Conservation (phyloP, 768 basidiomycete genomes). For the Phaffia tasmanica region DNA sequence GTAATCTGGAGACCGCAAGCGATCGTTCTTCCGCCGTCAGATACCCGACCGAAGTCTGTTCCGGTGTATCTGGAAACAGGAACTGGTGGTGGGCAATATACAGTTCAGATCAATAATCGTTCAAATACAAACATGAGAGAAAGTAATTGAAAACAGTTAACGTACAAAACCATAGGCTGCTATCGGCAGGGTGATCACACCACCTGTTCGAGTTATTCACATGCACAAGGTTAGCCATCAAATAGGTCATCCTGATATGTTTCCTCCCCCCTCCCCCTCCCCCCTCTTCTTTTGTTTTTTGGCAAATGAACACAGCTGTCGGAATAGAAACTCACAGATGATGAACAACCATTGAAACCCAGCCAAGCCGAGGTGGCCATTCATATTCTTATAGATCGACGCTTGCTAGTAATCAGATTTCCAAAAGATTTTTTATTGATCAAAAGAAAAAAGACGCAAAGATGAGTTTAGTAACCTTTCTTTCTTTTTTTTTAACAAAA, state of each 20-base stretch:
- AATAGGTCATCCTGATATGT: too few relatives aligned
- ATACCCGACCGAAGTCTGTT: conserved; percentile 1
- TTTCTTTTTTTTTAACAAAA: too few relatives aligned
- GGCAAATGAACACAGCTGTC: too few relatives aligned
- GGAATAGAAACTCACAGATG: not conserved
- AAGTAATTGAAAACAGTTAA: too few relatives aligned
- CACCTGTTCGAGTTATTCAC: too few relatives aligned
- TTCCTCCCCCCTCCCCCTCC: too few relatives aligned
- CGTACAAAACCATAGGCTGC: not conserved
- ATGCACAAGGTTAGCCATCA: too few relatives aligned
- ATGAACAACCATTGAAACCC: not conserved
- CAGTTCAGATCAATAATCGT: too few relatives aligned
- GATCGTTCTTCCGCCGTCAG: conserved; percentile 7
- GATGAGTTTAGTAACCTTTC: too few relatives aligned
- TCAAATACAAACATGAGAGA: too few relatives aligned
- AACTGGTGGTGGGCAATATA: not conserved
- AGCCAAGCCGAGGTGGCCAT: conserved; percentile 3
- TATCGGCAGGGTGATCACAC: not conserved
- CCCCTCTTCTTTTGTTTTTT: too few relatives aligned
- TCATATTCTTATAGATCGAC: conserved; percentile 5
- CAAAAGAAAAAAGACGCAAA: not conserved
- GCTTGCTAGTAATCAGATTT: not conserved
- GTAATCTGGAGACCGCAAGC: conserved; percentile 6
- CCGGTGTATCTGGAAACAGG: conserved; percentile 15
- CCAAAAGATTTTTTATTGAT: not conserved